Evolutionary conservation across 2,329 filamentous ascomycete genomes (phyloP), one percentile per base, ranked within the genome.

Genomic region (Sporothrix pallida): DNA sequence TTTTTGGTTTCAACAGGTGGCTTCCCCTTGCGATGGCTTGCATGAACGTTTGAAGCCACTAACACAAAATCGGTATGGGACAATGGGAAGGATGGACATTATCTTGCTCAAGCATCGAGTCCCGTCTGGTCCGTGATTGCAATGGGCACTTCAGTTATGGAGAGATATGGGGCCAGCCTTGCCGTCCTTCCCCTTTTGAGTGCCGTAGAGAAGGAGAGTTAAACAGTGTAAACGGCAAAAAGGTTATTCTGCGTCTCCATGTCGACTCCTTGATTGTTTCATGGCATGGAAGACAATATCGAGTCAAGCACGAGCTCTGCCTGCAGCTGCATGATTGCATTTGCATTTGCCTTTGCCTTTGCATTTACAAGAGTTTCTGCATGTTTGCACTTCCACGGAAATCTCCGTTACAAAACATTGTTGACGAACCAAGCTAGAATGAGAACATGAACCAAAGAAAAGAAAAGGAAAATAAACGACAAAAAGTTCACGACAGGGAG

Each of bases 351-450:
- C 23, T 26, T 26, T 26, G 26, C 26, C 9, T 5, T 37, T 42
- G 31, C 26, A 62, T 37, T n/a, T 63, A 7, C 10, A 20, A 9
- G 5, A 8, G 20, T 15, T 17, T 54, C n/a, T 63, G 58, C 26
- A 63, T 3, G 7, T 10, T 10, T 63, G 26, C 58, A 58, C 15
- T 63, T 63, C 58, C 58, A 63, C 58, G n/a, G 42, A 65, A 65
- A 46, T 23, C 42, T 26, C n/a, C 62, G 62, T 23, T 13, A 63
- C 17, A 3, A 23, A 20, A 23, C 6, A 46, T 12, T 23, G 62
- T n/a, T 62, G 58, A 42, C 31, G 42, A 62, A 42, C 37, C 10
- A 20, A 65, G 23, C n/a, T 31, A n/a, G 9, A 54, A 54, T n/a
- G 48, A 15, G 15, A 54, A n/a, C 7, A 52, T 37, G 31, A 37